Conservation (phyloP, 495 filamentous ascomycete species). For the Penicillium turbatum region DNA sequence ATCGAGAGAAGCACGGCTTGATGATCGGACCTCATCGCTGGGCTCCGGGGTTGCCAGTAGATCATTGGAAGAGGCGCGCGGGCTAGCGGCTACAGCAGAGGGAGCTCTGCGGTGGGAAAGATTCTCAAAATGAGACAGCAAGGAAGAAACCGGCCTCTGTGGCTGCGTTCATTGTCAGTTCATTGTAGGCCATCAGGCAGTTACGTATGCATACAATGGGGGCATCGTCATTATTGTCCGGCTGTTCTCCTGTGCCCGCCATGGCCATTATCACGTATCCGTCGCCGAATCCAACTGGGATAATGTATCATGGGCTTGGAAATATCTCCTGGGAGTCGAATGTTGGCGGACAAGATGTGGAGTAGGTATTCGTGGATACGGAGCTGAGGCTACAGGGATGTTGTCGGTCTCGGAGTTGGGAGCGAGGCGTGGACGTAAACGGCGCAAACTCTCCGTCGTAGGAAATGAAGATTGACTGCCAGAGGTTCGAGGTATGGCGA, state of each 20-base stretch:
- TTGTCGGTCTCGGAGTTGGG: conserved; percentile 1
- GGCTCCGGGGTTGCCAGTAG: conserved; percentile 37
- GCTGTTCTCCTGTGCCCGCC: conserved; percentile 35
- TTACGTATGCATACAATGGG: conserved; percentile 42
- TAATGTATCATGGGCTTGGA: conserved; percentile 34
- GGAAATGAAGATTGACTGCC: not conserved
- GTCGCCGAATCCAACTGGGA: conserved; percentile 19
- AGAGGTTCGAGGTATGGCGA: not conserved
- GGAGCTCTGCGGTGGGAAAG: conserved; percentile 55
- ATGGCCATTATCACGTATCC: conserved; percentile 34
- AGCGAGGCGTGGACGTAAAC: conserved; percentile 5
- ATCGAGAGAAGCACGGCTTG: conserved; percentile 48
- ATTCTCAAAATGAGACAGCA: conserved; percentile 89
- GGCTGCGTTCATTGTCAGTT: conserved; percentile 14
- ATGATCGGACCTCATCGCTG: conserved; percentile 44
- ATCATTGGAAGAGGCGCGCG: conserved; percentile 32
- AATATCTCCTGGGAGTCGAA: conserved; percentile 2
- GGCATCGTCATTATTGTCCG: conserved; percentile 42
- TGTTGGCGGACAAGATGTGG: not conserved
- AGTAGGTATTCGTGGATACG: conserved; percentile 5
- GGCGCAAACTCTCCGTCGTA: conserved; percentile 14
- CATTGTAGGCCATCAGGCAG: conserved; percentile 13
- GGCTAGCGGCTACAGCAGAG: conserved; percentile 27
- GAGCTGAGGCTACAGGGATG: conserved; percentile 11
- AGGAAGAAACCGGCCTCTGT: conserved; percentile 78